Evolutionary conservation across 163 green algal species (phyloP), one percentile per base, ranked within the genome.

Genomic region (Chlamydomonas reinhardtii): DNA sequence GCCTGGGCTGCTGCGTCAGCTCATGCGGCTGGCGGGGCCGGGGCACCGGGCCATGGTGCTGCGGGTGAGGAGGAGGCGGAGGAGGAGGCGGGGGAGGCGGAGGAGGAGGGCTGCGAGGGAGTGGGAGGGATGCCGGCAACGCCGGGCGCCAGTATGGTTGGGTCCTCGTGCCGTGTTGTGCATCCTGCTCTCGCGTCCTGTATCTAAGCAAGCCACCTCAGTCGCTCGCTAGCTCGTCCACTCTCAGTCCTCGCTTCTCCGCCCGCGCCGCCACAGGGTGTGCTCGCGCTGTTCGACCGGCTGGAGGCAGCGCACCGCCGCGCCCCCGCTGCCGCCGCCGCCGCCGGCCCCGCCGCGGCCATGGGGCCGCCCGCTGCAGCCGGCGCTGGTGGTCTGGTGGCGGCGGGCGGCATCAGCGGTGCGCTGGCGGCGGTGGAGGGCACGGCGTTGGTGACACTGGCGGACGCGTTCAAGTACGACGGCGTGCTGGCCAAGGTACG

Each of bases 391-490:
- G 1, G n/a, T n/a, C 48, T 17, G 12, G 14, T 14, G 48, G 6
- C 48, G 48, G 48, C 48, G 9, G 43, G 48, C 48, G 48, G 48
- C 48, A 56, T 56, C 48, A 56, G 48, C 48, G 48, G 48, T 14
- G 48, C 69, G 43, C 77, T 84, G 64, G 66, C 76, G 68, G 35
- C 73, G 35, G 77, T 84, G 39, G 77, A 84, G 77, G 77, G 65
- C n/a, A 84, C 77, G 43, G 77, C 77, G 32, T 66, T 84, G 34
- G 77, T 84, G 15, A 76, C 73, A n/a, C 68, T 84, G 11, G 66
- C 77, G 1, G 66, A 76, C 31, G 77, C 65, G 43, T 69, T 76
- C 31, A 84, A 84, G 66, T 84, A 84, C 77, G 77, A 76, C 77
- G 69, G 48, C 31, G 43, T 31, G 20, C 65, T 84, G 77, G 66